Percentiles rank a stretch among this genome's conserved stretches.
phyloP scores from a whole-genome alignment of 2,329 filamentous ascomycete species.

The Calonectria crousiana region DNA sequence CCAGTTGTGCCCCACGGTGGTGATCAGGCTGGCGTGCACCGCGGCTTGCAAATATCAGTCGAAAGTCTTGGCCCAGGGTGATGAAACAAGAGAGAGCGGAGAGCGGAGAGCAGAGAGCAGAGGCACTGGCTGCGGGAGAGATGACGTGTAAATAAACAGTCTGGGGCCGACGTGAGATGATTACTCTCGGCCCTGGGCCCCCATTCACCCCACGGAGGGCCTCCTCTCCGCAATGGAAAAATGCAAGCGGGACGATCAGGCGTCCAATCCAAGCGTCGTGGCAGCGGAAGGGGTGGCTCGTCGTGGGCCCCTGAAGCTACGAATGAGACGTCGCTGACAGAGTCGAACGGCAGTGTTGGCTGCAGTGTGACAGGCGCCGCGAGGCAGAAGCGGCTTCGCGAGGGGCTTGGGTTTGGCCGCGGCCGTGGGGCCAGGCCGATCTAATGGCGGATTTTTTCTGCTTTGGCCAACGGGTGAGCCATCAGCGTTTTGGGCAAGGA shows the following conservation, averaged over 20 bases:
- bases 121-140: background rate
- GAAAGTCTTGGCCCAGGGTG: background rate
- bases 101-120: background rate
- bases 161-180: background rate
- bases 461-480: background rate
- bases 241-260: background rate
- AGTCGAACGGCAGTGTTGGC: background rate
- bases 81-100: background rate
- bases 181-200: background rate
- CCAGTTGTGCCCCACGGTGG: background rate
- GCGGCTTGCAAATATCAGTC: background rate
- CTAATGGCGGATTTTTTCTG: background rate
- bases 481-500: background rate
- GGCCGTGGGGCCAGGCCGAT: slow-evolving; percentile 3
- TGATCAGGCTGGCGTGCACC: background rate
- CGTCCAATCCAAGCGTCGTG: background rate
- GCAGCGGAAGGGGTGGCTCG: background rate
- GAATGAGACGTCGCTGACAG: slow-evolving; percentile 5
- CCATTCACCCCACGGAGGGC: slow-evolving; percentile 2
- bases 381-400: background rate
- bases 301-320: slow-evolving; percentile 13
- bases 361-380: background rate
- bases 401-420: background rate
- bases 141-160: background rate
- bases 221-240: slow-evolving; percentile 1